Base-by-base conservation (phyloP, 306 rosid species). In the Quercus mongolica region DNA sequence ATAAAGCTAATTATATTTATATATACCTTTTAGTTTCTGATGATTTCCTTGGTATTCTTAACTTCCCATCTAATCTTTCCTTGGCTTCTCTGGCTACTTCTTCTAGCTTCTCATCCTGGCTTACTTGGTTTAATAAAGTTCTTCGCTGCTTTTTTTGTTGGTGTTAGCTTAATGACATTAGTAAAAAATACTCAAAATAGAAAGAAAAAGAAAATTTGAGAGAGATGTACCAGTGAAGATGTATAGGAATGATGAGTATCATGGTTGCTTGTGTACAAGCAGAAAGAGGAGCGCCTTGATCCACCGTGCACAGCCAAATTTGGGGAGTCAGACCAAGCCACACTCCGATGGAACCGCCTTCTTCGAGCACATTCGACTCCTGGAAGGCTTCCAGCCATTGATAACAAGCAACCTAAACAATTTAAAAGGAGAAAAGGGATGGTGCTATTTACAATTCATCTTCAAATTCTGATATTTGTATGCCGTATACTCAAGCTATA, bases 331-430 rank as follows among this genome's bases (percentile, higher is more conserved):
- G 80, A 74, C 30, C 44, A 83, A 38, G 69, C 79, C 64, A 82
- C 77, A 31, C 84, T 87, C 5, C 73, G 87, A 84, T 91, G 97
- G 21, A 91, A 84, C 19, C 98, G 65, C 82, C 99, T 87, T 69
- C 90, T 89, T 63, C 99, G 69, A 14, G 99, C 99, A 72, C 98
- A 88, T 84, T 95, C 99, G 56, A 95, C 99, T 64, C 98, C 99
- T 0, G 98, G 97, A 58, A 95, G 92, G 94, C 83, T 89, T 81
- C 94, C 95, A 18, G 90, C 97, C 97, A 92, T 91, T 55, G 70
- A 26, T 64, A 5, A 5, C 13, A 63, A 11, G 46, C 35, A 44
- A 54, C 51, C 63, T 23, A 13, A 55, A 25, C 1, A 57, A 14
- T 33, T 26, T 56, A 17, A 17, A 80, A 52, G 20, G 26, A 5